Percentiles rank a stretch among this genome's conserved stretches.
Evolutionary conservation across 495 filamentous ascomycete species (phyloP).

Genomic region (Stereocaulon alpinum): DNA sequence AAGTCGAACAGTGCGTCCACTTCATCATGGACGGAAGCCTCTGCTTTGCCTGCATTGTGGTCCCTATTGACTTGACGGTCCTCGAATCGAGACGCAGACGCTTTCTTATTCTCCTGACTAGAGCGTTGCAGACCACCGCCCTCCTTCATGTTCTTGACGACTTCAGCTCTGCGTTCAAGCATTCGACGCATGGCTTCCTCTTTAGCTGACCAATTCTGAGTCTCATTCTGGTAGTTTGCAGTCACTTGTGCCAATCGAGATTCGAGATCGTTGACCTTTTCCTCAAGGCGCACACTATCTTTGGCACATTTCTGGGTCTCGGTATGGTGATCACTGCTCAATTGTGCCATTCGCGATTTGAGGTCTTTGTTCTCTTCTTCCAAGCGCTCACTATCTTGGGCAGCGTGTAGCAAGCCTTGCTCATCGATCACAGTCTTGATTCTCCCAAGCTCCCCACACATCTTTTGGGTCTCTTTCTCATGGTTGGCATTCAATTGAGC

Average conservation of each 20-base stretch:
- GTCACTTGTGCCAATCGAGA: conserved; percentile 28
- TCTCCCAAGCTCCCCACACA: too few species aligned
- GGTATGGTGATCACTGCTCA: background rate
- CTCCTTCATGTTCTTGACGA: background rate
- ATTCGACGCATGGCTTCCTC: conserved; percentile 9
- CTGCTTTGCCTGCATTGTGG: background rate
- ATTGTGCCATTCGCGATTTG: background rate
- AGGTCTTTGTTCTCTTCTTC: background rate
- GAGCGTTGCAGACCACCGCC: background rate
- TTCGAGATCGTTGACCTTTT: conserved; percentile 41
- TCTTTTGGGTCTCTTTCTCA: background rate
- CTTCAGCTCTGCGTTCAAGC: conserved; percentile 1
- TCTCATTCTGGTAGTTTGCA: background rate
- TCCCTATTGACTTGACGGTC: background rate
- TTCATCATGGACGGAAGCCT: background rate
- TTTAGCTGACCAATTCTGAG: background rate
- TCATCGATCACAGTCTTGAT: too few species aligned
- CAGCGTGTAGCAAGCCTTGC: too few species aligned
- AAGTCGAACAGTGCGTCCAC: conserved; percentile 9
- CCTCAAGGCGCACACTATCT: conserved; percentile 29
- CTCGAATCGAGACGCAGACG: background rate
- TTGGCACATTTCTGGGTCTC: background rate
- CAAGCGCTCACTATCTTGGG: too few species aligned
- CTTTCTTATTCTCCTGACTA: background rate
- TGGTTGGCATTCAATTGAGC: conserved; percentile 17